Percentiles rank a stretch among this genome's conserved stretches.
These are phyloP conservation scores for Carex sylvatica DNA, from an alignment of 202 grass and related monocot genomes.

Conservation along the genomic window DNA sequence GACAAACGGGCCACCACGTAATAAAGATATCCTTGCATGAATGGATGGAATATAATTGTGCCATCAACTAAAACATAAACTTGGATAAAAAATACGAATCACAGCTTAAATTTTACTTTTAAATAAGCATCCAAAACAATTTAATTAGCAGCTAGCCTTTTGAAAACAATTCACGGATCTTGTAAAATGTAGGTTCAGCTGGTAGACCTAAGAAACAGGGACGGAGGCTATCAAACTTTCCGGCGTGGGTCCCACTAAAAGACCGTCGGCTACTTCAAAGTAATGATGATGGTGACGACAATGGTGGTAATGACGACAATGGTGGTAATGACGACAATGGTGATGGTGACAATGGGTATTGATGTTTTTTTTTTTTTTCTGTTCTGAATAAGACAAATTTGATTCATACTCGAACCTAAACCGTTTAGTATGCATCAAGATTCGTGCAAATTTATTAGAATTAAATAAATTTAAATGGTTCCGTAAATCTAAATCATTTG, in stretches of 20 bases:
- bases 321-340: neutral
- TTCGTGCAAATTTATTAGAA: too few species aligned
- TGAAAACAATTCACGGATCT: neutral
- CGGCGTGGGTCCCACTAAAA: conserved; percentile 24
- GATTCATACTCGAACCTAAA: too few species aligned
- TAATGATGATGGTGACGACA: neutral
- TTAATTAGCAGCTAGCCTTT: neutral
- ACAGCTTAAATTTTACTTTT: neutral
- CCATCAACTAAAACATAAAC: neutral
- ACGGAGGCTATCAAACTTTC: conserved; percentile 11
- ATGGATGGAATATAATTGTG: neutral
- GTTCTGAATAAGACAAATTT: neutral
- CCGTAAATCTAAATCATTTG: too few species aligned
- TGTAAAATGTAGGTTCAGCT: neutral
- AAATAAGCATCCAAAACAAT: neutral
- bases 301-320: neutral
- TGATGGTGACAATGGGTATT: neutral
- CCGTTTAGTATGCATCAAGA: too few species aligned
- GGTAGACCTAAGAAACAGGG: neutral
- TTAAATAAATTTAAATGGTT: too few species aligned
- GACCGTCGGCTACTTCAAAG: neutral
- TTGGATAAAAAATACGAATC: neutral
- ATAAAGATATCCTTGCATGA: neutral
- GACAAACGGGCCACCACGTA: neutral
- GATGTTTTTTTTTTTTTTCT: neutral